These are phyloP conservation scores for Pythium rhizo-oryzae DNA, from an alignment of 352 stramenopile genomes.

Conservation along the genomic window DNA sequence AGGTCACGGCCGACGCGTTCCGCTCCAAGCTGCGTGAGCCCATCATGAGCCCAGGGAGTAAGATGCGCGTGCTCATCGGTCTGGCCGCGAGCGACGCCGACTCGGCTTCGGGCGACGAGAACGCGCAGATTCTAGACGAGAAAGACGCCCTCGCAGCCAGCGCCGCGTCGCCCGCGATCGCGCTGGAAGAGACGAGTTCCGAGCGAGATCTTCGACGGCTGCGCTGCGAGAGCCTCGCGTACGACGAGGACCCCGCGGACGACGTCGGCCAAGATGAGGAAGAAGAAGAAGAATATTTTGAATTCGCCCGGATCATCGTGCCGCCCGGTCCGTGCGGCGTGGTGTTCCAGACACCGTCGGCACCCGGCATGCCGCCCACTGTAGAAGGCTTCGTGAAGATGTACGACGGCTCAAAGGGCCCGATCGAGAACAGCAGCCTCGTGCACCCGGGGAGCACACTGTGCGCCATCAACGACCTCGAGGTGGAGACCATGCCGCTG, in stretches of 20 bases:
- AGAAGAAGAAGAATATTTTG: conserved; percentile 64
- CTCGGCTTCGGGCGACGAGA: conserved; percentile 18
- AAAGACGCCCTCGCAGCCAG: neutral
- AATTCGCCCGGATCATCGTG: conserved; percentile 75
- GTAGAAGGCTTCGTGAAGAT: conserved; percentile 80
- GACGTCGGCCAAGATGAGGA: conserved; percentile 19
- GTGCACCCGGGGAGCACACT: conserved; percentile 68
- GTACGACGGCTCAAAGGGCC: conserved; percentile 64
- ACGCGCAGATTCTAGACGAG: conserved; percentile 10
- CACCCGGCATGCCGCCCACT: conserved; percentile 37
- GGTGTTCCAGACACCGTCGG: conserved; percentile 58
- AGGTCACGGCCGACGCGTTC: conserved; percentile 67
- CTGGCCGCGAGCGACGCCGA: conserved; percentile 9
- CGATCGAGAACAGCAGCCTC: conserved; percentile 77
- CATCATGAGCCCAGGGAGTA: conserved; percentile 68
- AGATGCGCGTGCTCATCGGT: conserved; percentile 56
- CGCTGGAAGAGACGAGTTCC: conserved; percentile 8
- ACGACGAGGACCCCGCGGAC: conserved; percentile 16
- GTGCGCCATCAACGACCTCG: conserved; percentile 80
- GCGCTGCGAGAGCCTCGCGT: conserved; percentile 23
- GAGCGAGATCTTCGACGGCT: conserved; percentile 22
- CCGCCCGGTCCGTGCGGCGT: conserved; percentile 72
- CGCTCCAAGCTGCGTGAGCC: conserved; percentile 69
- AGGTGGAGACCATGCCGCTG: conserved; percentile 65
- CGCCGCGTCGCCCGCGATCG: neutral